A percentile compares a stretch with the other conserved stretches of the same genome.
Conservation (phyloP, 2,329 filamentous ascomycete genomes). For the Venturia pyrina region DNA sequence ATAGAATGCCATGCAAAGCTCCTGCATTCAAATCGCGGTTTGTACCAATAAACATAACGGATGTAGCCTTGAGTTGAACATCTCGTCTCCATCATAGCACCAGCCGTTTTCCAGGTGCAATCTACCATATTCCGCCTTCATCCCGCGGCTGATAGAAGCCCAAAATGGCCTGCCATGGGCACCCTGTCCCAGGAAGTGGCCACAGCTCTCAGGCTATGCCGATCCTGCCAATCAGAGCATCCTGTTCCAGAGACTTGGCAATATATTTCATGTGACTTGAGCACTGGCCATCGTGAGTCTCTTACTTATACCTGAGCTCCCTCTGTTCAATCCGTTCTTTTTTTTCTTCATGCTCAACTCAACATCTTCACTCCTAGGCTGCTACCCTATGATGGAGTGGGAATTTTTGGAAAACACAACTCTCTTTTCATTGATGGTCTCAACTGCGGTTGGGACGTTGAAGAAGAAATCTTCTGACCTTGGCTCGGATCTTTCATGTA, state of each 20-base stretch:
- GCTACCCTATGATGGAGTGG: neutral
- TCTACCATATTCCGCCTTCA: too few species aligned
- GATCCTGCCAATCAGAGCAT: neutral
- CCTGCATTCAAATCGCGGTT: too few species aligned
- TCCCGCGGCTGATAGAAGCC: too few species aligned
- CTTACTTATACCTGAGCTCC: neutral
- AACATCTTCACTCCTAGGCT: neutral
- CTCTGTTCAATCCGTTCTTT: neutral
- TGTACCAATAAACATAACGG: too few species aligned
- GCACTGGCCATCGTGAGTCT: neutral
- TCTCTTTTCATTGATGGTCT: neutral
- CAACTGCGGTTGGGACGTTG: neutral
- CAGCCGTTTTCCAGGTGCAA: too few species aligned
- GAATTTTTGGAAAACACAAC: neutral
- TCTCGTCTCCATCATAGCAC: too few species aligned
- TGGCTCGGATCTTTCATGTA: neutral
- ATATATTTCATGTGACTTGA: neutral
- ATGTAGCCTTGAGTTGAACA: too few species aligned
- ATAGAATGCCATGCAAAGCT: too few species aligned
- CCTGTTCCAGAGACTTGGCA: neutral
- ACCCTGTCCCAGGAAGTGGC: too few species aligned
- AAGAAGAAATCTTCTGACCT: neutral
- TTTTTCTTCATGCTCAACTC: too few species aligned
- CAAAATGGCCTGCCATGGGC: too few species aligned
- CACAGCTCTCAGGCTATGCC: neutral